These are phyloP conservation scores for Platanthera zijinensis DNA, from an alignment of 106 monocot species.

Conservation along the genomic window DNA sequence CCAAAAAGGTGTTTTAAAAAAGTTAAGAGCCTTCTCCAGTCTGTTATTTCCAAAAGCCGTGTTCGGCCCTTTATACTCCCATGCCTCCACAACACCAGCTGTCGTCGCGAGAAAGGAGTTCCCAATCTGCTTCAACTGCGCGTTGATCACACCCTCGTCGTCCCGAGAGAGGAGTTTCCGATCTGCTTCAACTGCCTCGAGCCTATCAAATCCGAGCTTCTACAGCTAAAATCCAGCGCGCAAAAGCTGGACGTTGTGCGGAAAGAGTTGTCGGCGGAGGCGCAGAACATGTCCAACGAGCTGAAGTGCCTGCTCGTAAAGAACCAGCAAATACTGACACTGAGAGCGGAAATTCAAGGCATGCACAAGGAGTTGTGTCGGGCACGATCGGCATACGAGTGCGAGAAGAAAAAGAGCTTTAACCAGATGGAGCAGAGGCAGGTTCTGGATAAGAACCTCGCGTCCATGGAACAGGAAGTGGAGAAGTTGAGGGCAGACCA, in stretches of 20 bases:
- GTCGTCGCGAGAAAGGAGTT: too few species aligned
- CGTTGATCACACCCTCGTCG: too few species aligned
- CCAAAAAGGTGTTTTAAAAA: too few species aligned
- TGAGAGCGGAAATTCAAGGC: conserved; percentile 32
- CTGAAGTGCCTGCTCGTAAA: conserved; percentile 34
- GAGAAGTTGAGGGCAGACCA: conserved; percentile 57
- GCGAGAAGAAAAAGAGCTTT: conserved; percentile 40
- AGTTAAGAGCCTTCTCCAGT: too few species aligned
- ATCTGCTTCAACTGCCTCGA: conserved; percentile 41
- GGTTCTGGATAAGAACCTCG: conserved; percentile 62
- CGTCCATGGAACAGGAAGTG: conserved; percentile 53
- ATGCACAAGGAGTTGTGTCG: conserved; percentile 33
- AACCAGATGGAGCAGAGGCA: conserved; percentile 52
- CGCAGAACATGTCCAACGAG: conserved; percentile 33
- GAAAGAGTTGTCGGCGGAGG: conserved; percentile 33
- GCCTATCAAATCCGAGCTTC: conserved; percentile 34
- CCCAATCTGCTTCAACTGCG: conserved; percentile 39
- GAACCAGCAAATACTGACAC: conserved; percentile 28
- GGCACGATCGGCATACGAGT: conserved; percentile 30
- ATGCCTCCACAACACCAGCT: too few species aligned
- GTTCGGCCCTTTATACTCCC: too few species aligned
- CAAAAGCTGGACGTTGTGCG: conserved; percentile 26
- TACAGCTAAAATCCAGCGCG: conserved; percentile 27
- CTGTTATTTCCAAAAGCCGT: too few species aligned
- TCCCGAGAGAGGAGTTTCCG: too few species aligned